A percentile compares a stretch with the other conserved stretches of the same genome.
Evolutionary conservation across 352 stramenopile species (phyloP).

Genomic region (Phytophthora cajani): DNA sequence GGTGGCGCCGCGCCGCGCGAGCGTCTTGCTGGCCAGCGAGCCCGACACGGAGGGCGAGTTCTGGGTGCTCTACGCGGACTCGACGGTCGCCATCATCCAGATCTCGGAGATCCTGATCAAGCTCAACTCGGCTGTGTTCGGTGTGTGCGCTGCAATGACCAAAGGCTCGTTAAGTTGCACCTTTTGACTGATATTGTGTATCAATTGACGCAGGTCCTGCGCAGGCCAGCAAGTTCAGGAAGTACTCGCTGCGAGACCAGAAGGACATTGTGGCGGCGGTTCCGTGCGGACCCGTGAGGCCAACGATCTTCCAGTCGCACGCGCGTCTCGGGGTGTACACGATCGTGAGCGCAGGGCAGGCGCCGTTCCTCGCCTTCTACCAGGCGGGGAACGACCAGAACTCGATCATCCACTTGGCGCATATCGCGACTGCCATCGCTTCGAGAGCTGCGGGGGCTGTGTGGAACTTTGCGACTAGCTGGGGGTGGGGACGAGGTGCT

Average conservation of each 20-base stretch:
- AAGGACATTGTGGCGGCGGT: slow-evolving; percentile 63
- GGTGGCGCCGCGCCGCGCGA: slow-evolving; percentile 35
- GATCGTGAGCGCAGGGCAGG: slow-evolving; percentile 68
- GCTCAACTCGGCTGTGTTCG: slow-evolving; percentile 62
- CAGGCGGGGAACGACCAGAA: slow-evolving; percentile 87
- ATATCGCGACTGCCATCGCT: slow-evolving; percentile 85
- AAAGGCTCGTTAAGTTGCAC: neutral
- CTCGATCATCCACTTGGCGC: slow-evolving; percentile 86
- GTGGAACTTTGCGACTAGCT: slow-evolving; percentile 87
- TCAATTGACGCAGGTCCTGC: slow-evolving; percentile 32
- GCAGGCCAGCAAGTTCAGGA: slow-evolving; percentile 81
- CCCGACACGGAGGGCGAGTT: slow-evolving; percentile 57
- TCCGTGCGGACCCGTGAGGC: slow-evolving; percentile 66
- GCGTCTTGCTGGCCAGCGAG: slow-evolving; percentile 30
- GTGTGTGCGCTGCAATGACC: neutral
- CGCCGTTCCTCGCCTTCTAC: slow-evolving; percentile 83
- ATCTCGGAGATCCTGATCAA: slow-evolving; percentile 63
- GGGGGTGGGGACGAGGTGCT: slow-evolving; percentile 56
- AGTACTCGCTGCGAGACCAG: slow-evolving; percentile 81
- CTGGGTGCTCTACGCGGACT: slow-evolving; percentile 82
- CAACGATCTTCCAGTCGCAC: slow-evolving; percentile 87
- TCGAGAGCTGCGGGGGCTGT: slow-evolving; percentile 75
- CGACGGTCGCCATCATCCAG: slow-evolving; percentile 81
- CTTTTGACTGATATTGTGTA: neutral
- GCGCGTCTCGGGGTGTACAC: slow-evolving; percentile 75